Base-by-base conservation (phyloP, 202 grass and related monocot species). In the Panicum virgatum region DNA sequence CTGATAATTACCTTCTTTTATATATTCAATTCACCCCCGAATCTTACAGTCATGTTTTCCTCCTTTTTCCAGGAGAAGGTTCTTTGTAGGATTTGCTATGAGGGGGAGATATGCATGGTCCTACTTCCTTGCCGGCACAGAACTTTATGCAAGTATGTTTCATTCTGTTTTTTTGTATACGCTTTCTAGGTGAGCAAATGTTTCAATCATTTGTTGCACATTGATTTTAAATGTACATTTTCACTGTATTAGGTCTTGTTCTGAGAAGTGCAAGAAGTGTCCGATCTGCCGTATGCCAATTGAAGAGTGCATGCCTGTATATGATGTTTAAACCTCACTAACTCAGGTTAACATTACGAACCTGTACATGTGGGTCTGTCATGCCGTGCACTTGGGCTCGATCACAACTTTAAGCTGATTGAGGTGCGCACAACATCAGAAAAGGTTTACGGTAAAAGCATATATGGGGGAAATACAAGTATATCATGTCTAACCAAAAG, bases 81-180 rank as follows among this genome's bases (percentile, higher is more conserved):
- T 61, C 84, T 99, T 67, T 99, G 96, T 87, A 99, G 96, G 85
- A 85, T 99, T 86, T 99, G 96, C 85, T 99, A 92, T 4, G 96
- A 96, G 77, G 96, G 88, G 62, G 96, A 99, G 73, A 99, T 99
- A 76, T 93, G 91, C 77, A 90, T 92, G 80, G 93, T 99, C 62
- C 66, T 99, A 56, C 78, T 99, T 76, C 96, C 96, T 34, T 99
- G 96, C 50, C 90, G 96, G 27, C 96, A 99, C 80, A 90, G 92
- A 85, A 99, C 87, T 64, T 90, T 96, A 54, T 99, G 96, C 96
- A 99, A 99, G 96, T 99, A 99, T 77, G 79, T 63, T 84, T 57
- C 37, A 30, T 22, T 80, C 26, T 32, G 3, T 51, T 63, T 84
- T 15, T 61, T 59, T 22, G 62, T 62, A 44, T 19, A 29, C 72